Evolutionary conservation across 2,329 filamentous ascomycete genomes (phyloP), one percentile per base, ranked within the genome.

Genomic region (Zelopaecilomyces penicillatus): DNA sequence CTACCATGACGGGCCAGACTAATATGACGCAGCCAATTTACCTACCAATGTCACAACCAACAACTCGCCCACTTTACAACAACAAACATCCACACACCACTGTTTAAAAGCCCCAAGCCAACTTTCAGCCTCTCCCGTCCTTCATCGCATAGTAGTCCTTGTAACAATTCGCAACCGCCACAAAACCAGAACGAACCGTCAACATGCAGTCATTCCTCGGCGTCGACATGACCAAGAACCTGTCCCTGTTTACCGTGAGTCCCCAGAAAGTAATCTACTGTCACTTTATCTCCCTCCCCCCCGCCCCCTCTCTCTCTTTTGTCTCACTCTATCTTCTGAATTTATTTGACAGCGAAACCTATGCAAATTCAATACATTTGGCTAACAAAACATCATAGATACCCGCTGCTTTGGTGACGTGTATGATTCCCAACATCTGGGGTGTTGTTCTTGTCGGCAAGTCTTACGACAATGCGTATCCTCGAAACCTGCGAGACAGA

Each of bases 381-480:
- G 42, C 37, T 35, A 8, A 10, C 30, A 19, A 19, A 19, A 19
- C 2, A 19, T 19, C 19, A 2, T 39, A 69, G 69, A 58, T 73
- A 36, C 69, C 70, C 5, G 66, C 53, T 1, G 67, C 64, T 28
- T 63, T 70, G 42, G 7, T 62, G 42, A 47, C 65, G 26, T 57
- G 58, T 42, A 47, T 65, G 37, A 29, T 61, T 19, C 67, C 69
- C 4, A 62, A 69, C 37, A 37, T 50, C 9, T 67, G 68, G 44
- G 60, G 62, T 32, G 42, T 53, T 36, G 9, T 44, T 29, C 27
- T 50, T 6, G 57, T 65, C 2, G 60, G 57, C 37, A 59, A 57
- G 46, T 56, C 57, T 41, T 68, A 62, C 43, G 66, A 73, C 50
- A 50, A 57, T 5, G 59, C 61, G 46, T 59, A 68, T 50, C 70